Evolutionary conservation across 139 green algal species (phyloP).

Genomic region (Dunaliella primolecta): DNA sequence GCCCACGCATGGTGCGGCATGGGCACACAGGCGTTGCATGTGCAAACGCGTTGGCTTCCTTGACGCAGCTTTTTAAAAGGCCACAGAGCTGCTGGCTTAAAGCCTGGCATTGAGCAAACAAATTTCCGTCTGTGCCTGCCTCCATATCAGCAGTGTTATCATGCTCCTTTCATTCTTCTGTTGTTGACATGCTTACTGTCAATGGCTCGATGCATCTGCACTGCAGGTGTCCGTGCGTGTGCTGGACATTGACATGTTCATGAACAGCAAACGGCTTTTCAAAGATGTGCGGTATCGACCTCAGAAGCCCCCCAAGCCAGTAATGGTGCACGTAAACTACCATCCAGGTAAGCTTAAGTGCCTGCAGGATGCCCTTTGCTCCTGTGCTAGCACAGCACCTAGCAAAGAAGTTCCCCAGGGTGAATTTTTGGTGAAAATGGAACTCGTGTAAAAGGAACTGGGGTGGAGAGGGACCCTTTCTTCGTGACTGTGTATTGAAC

Average conservation of each 20-base stretch:
- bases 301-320: constrained; percentile 52
- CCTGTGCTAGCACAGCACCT: background rate
- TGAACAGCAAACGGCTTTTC: constrained; percentile 83
- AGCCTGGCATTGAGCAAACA: too few species aligned
- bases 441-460: background rate
- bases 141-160: too few species aligned
- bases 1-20: too few species aligned
- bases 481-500: background rate
- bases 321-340: constrained; percentile 73
- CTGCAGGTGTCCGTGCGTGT: constrained; percentile 61
- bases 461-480: background rate
- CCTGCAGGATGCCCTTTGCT: too few species aligned
- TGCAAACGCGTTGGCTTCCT: too few species aligned
- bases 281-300: constrained; percentile 61
- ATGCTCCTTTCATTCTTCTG: too few species aligned
- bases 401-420: background rate
- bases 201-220: too few species aligned
- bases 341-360: constrained; percentile 14
- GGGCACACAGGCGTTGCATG: too few species aligned
- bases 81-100: too few species aligned
- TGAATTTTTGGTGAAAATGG: background rate
- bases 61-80: too few species aligned
- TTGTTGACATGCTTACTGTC: too few species aligned
- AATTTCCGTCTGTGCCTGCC: too few species aligned
- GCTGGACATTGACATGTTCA: constrained; percentile 81